A percentile compares a stretch with the other conserved stretches of the same genome.
Evolutionary conservation across 805 yeast species (phyloP).

Genomic region (Wickerhamiella allomyrinae): DNA sequence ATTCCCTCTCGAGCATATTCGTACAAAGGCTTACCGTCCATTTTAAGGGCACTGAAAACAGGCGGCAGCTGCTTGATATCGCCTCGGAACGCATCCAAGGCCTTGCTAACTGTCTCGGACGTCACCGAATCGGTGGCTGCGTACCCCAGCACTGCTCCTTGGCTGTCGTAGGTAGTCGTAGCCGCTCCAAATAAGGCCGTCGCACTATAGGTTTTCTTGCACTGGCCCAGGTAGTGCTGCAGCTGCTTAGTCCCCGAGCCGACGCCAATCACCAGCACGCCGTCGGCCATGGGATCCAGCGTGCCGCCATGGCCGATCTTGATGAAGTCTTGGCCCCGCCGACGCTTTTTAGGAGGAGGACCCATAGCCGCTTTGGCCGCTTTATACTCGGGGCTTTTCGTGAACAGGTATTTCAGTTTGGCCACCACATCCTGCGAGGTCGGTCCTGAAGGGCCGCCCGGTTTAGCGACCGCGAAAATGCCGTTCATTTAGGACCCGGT

Average conservation of each 20-base stretch:
- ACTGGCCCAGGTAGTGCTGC: constrained; percentile 54
- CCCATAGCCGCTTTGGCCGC: constrained; percentile 10
- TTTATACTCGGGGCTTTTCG: constrained; percentile 43
- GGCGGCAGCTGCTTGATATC: constrained; percentile 84
- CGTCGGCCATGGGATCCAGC: constrained; percentile 89
- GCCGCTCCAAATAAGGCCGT: constrained; percentile 76
- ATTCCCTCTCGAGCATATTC: constrained; percentile 84
- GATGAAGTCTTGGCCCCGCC: constrained; percentile 25
- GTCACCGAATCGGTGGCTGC: constrained; percentile 41
- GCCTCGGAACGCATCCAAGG: constrained; percentile 57
- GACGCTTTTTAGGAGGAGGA: constrained; percentile 18
- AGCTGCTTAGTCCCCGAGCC: constrained; percentile 80
- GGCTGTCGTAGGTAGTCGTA: constrained; percentile 88
- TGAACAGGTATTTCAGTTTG: constrained; percentile 48
- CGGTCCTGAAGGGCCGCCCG: constrained; percentile 68
- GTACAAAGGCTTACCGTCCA: constrained; percentile 86
- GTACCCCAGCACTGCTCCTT: constrained; percentile 61
- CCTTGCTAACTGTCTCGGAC: constrained; percentile 32
- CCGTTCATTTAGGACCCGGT: constrained; percentile 54
- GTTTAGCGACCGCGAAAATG: constrained; percentile 81
- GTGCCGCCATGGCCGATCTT: constrained; percentile 99
- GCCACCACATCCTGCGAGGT: constrained; percentile 64
- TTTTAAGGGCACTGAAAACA: constrained; percentile 80
- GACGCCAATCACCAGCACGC: constrained; percentile 79
- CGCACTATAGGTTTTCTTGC: constrained; percentile 69